Evolutionary conservation across 2,329 filamentous ascomycete species (phyloP).

Genomic region (Nigrospora sphaerica): DNA sequence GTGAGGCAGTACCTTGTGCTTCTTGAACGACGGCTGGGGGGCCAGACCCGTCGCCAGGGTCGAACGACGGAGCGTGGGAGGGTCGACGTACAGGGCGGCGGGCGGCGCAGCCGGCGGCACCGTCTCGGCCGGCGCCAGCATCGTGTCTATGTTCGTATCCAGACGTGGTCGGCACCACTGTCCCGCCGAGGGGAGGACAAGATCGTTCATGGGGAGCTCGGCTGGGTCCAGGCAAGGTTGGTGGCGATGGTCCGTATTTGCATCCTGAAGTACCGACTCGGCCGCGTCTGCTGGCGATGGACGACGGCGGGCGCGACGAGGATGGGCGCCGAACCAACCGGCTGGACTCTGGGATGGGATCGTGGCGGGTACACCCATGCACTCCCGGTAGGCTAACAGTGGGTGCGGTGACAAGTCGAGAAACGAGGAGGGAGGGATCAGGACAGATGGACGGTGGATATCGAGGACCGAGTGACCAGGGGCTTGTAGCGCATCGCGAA

Average conservation of each 20-base stretch:
- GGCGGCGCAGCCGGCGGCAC: slow-evolving; percentile 16
- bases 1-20: slow-evolving; percentile 30
- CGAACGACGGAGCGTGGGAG: slow-evolving; percentile 12
- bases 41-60: slow-evolving; percentile 13
- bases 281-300: too few species aligned
- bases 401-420: too few species aligned
- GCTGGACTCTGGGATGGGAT: too few species aligned
- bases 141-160: slow-evolving; percentile 29
- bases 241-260: not conserved
- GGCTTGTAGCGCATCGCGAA: too few species aligned
- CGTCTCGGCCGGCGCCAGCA: slow-evolving; percentile 19
- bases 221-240: not conserved
- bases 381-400: too few species aligned
- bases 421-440: too few species aligned
- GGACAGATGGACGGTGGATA: too few species aligned
- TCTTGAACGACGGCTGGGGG: slow-evolving; percentile 24
- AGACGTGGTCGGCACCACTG: slow-evolving; percentile 6
- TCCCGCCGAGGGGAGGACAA: slow-evolving; percentile 3
- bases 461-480: too few species aligned
- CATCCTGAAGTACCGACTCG: not conserved
- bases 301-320: too few species aligned
- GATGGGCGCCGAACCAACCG: too few species aligned
- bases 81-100: slow-evolving; percentile 21
- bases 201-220: slow-evolving; percentile 6
- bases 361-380: too few species aligned